Conservation (phyloP, 2,329 filamentous ascomycete genomes). For the Bipolaris sorokiniana region DNA sequence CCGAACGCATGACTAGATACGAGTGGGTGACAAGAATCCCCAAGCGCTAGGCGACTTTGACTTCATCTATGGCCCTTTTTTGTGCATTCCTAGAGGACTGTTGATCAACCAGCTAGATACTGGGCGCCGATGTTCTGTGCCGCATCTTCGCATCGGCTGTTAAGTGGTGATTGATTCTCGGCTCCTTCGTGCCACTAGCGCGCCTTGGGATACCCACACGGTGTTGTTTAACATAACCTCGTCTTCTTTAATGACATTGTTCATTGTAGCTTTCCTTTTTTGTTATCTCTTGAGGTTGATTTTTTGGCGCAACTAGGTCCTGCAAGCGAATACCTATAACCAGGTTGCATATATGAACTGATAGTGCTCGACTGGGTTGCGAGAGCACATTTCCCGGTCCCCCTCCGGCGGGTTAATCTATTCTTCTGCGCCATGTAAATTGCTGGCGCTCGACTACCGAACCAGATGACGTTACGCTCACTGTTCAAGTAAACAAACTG, state of each 20-base stretch:
- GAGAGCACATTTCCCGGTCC: constrained; percentile 18
- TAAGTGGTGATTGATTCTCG: not conserved
- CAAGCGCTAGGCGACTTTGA: constrained; percentile 11
- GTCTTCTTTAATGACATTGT: not conserved
- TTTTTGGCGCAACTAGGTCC: not conserved
- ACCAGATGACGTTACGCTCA: constrained; percentile 2
- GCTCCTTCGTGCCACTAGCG: constrained; percentile 3
- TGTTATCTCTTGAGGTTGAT: not conserved
- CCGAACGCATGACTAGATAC: constrained; percentile 8
- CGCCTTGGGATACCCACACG: not conserved
- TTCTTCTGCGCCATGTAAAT: constrained; percentile 21
- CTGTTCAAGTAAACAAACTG: not conserved
- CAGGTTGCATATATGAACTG: constrained; percentile 20
- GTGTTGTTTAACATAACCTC: not conserved
- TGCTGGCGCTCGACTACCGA: constrained; percentile 12
- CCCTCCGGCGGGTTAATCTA: constrained; percentile 21
- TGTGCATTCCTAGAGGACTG: constrained; percentile 1
- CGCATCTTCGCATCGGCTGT: not conserved
- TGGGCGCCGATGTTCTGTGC: constrained; percentile 10
- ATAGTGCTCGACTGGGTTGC: constrained; percentile 13
- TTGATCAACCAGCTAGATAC: constrained; percentile 5
- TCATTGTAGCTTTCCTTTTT: not conserved
- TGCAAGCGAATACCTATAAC: constrained; percentile 21
- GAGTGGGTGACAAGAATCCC: constrained; percentile 5
- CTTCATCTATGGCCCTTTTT: constrained; percentile 14